These are phyloP conservation scores for Solanum chilense DNA, from an alignment of 257 asterid genomes.

Conservation along the genomic window DNA sequence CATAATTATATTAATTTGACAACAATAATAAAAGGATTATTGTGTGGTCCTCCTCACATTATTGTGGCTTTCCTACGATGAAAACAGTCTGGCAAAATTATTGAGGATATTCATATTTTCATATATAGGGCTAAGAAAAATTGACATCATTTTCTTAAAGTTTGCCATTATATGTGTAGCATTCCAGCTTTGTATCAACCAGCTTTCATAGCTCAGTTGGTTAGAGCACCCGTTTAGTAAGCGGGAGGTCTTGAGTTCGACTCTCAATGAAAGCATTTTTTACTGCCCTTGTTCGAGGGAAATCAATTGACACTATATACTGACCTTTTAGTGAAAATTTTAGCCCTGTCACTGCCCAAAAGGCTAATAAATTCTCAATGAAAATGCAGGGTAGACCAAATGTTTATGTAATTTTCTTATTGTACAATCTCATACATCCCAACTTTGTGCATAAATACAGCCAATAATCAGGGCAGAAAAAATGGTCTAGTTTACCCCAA, in stretches of 20 bases:
- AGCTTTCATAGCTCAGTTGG: conserved; percentile 9
- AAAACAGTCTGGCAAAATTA: not conserved
- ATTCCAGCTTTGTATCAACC: not conserved
- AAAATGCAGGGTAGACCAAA: not conserved
- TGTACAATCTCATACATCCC: not conserved
- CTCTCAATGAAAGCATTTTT: conserved; percentile 28
- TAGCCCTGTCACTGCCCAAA: not conserved
- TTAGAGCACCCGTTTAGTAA: conserved; percentile 42
- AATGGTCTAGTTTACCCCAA: not conserved
- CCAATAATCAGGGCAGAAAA: not conserved
- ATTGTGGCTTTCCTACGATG: too few relatives aligned
- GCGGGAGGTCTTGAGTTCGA: conserved; percentile 39
- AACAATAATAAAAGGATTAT: not conserved
- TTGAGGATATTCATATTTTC: not conserved
- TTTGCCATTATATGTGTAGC: too few relatives aligned
- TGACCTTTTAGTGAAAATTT: not conserved
- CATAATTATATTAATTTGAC: not conserved
- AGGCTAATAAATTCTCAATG: not conserved
- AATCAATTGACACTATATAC: not conserved
- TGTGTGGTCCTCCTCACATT: not conserved
- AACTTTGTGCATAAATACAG: not conserved
- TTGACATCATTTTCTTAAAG: too few relatives aligned
- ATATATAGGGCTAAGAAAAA: not conserved
- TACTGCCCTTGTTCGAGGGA: too few relatives aligned
- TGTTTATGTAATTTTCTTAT: not conserved